A percentile compares a stretch with the other conserved stretches of the same genome.
Conservation (phyloP, 1,284 basidiomycete species). For the Volvariella volvacea region DNA sequence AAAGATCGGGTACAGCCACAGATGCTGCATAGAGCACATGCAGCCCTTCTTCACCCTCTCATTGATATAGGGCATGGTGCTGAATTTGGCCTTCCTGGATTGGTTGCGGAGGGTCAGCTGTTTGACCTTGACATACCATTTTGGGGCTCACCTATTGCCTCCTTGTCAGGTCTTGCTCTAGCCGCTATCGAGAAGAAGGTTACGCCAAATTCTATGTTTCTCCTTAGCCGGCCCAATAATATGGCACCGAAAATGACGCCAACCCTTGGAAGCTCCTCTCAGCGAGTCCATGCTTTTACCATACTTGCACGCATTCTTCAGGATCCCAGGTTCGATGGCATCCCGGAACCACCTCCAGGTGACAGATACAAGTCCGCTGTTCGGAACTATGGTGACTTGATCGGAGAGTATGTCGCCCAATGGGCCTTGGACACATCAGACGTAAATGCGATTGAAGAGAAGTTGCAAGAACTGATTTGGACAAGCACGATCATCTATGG, state of each 20-base stretch:
- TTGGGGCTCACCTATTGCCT: background rate
- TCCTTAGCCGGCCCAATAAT: conserved; percentile 5
- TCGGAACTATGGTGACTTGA: conserved; percentile 26
- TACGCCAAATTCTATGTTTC: conserved; percentile 2
- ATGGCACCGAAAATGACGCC: background rate
- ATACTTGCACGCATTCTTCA: conserved; percentile 38
- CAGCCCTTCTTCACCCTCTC: conserved; percentile 56
- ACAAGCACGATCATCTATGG: conserved; percentile 35
- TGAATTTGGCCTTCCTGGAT: conserved; percentile 57
- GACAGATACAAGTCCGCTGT: conserved; percentile 20
- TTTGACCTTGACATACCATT: background rate
- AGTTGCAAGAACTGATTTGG: conserved; percentile 44
- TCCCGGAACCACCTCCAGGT: conserved; percentile 14
- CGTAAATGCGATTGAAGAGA: conserved; percentile 29
- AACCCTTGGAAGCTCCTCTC: conserved; percentile 8
- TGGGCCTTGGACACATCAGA: conserved; percentile 36
- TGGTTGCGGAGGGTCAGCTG: conserved; percentile 54
- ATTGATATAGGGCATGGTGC: conserved; percentile 60
- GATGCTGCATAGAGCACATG: conserved; percentile 57
- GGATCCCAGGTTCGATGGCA: conserved; percentile 28
- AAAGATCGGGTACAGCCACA: conserved; percentile 32
- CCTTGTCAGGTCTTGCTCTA: conserved; percentile 31
- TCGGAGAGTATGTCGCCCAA: conserved; percentile 38
- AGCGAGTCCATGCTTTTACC: conserved; percentile 30
- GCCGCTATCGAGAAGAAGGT: conserved; percentile 28